Base-by-base conservation (phyloP, 2,329 filamentous ascomycete species). In the Magnaporthiopsis incrustans region DNA sequence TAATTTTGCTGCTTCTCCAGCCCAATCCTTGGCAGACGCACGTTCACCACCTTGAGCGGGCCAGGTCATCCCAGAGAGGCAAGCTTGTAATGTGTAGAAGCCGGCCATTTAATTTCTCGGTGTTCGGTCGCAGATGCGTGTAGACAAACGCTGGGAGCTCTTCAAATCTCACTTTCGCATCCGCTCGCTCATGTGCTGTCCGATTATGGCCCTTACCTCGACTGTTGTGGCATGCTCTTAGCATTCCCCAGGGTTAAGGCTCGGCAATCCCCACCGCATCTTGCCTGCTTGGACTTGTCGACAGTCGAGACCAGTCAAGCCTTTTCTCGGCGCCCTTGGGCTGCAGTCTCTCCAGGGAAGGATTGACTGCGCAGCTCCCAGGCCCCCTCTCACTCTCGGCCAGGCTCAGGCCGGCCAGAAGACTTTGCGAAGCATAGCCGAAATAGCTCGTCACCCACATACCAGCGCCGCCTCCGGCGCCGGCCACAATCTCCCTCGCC, bases 261-360 rank as follows among this genome's bases (percentile, higher is more conserved):
- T 53, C 44, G 44, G 44, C 44, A 53, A 53, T 53, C n/a, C 8
- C 44, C 44, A 53, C 44, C 44, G 8, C 18, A 22, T 53, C n/a
- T 25, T 18, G 8, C 44, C 44, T 25, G 38, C 44, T 53, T 53
- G 44, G 44, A 22, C 7, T n/a, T 25, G 2, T 22, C 18, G 15
- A 38, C 4, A 50, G 59, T 60, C 59, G 50, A 44, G 33, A 60
- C 27, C 44, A n/a, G 22, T 25, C 59, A 60, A 60, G 59, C 33
- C n/a, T 60, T 50, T 53, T 60, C 59, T 60, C 59, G 33, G 59
- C 33, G 44, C 4, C 27, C 59, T 60, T 60, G 33, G 59, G 25
- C 7, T 8, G 25, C 22, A 18, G 14, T n/a, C 15, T 50, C 44
- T 12, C 25, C 4, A 60, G 33, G 33, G 11, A 25, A 53, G 44